A percentile compares a stretch with the other conserved stretches of the same genome.
phyloP scores from a whole-genome alignment of 2,329 filamentous ascomycete species.

The Pyrenochaeta sp. region DNA sequence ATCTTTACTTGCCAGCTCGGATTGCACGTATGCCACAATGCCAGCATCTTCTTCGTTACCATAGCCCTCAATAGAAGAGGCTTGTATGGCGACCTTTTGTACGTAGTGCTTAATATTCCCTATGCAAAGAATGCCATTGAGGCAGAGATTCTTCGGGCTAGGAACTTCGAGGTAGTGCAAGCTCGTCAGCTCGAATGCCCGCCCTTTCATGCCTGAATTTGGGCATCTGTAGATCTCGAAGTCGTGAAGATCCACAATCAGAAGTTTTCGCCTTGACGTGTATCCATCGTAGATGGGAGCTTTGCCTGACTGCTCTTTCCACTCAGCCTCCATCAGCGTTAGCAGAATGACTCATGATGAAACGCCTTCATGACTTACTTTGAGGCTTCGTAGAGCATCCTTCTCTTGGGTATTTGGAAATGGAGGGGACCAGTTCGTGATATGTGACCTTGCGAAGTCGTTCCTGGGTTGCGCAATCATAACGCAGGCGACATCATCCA shows the following conservation, averaged over 20 bases:
- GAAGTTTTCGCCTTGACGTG: slow-evolving; percentile 4
- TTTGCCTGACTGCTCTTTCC: slow-evolving; percentile 2
- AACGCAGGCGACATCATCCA: not conserved
- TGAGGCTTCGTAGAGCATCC: slow-evolving; percentile 12
- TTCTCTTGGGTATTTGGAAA: slow-evolving; percentile 12
- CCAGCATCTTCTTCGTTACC: slow-evolving; percentile 57
- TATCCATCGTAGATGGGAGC: slow-evolving; percentile 6
- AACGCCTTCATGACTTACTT: slow-evolving; percentile 9
- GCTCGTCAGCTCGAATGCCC: slow-evolving; percentile 16
- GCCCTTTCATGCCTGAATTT: not conserved
- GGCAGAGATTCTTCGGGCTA: slow-evolving; percentile 18
- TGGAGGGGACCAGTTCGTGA: slow-evolving; percentile 18
- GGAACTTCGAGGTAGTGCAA: slow-evolving; percentile 24
- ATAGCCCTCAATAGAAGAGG: slow-evolving; percentile 73
- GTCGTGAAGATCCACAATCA: slow-evolving; percentile 28
- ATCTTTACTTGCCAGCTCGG: slow-evolving; percentile 45
- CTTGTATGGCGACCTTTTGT: slow-evolving; percentile 62
- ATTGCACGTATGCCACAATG: slow-evolving; percentile 72
- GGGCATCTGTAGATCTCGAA: slow-evolving; percentile 38
- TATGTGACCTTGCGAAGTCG: slow-evolving; percentile 19
- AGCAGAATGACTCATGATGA: not conserved
- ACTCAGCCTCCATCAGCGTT: slow-evolving; percentile 10
- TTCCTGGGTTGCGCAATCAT: too few species aligned
- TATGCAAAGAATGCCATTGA: slow-evolving; percentile 54
- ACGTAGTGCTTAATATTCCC: slow-evolving; percentile 61